Evolutionary conservation across 768 basidiomycete species (phyloP), one percentile per base, ranked within the genome.

Genomic region (Termitomyces sp.): DNA sequence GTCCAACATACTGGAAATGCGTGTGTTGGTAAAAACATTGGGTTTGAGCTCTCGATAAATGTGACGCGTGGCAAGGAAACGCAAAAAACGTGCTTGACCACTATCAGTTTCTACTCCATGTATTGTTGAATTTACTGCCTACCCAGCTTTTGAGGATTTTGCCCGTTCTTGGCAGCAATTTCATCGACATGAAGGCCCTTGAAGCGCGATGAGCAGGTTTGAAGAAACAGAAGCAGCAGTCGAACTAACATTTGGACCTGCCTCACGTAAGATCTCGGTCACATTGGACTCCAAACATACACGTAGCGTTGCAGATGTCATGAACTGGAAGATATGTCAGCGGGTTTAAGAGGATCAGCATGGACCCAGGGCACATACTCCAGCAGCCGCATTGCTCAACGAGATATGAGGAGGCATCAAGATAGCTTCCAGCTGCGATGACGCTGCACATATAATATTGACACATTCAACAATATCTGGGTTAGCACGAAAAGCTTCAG

Each of bases 251-350:
- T 71, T 45, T 3, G 69, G 66, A 16, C 77, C 77, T 14, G 71
- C 75, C 54, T 75, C 75, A 1, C 73, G 68, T 14, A 79, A 59
- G 3, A 78, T 75, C 55, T 78, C 77, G 1, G 69, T 71, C 10
- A 77, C 74, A 50, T 72, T 67, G 1, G 68, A 66, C 53, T 73
- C 70, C 4, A 71, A 50, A 43, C 69, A 66, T 8, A 66, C 65
- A 2, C 71, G 59, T 0, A 73, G 59, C 4, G 63, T 60, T 5
- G 64, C 48, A 19, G 66, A 58, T 42, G 44, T 49, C 29, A 42
- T 34, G 19, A 40, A 19, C 17, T n/a, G n/a, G 17, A 10, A 31
- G n/a, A 47, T 47, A 47, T 19, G 8, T 31, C 6, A 43, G 14
- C 23, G 25, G 23, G 5, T 23, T n/a, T n/a, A n/a, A n/a, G n/a